These are phyloP conservation scores for Colletotrichum sp. DNA, from an alignment of 2,329 filamentous ascomycete species.

Conservation along the genomic window DNA sequence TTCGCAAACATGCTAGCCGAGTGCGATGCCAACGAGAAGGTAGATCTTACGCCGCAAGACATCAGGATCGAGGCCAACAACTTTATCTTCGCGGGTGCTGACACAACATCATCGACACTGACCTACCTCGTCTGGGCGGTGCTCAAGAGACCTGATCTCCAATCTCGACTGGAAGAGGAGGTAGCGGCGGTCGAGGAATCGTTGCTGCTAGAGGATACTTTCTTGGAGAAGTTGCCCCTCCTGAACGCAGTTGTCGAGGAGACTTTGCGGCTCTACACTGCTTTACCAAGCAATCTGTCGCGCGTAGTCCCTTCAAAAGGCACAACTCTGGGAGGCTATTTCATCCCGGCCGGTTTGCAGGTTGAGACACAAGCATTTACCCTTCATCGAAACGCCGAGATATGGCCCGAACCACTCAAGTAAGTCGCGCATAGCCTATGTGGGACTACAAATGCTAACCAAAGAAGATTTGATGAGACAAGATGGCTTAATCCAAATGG, in stretches of 20 bases:
- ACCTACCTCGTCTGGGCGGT: slow-evolving; percentile 52
- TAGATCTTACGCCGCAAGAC: slow-evolving; percentile 28
- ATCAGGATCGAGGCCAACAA: slow-evolving; percentile 42
- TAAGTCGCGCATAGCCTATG: not conserved
- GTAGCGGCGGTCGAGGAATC: slow-evolving; percentile 23
- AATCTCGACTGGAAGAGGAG: slow-evolving; percentile 36
- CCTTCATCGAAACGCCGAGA: slow-evolving; percentile 45
- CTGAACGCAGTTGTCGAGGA: slow-evolving; percentile 51
- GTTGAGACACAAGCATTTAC: slow-evolving; percentile 50
- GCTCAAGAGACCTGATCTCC: slow-evolving; percentile 32
- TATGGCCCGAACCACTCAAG: slow-evolving; percentile 45
- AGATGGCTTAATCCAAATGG: not conserved
- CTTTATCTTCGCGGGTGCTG: slow-evolving; percentile 56
- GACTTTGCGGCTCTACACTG: slow-evolving; percentile 46
- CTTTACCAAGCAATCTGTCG: slow-evolving; percentile 42
- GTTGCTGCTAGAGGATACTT: slow-evolving; percentile 28
- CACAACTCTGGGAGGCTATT: slow-evolving; percentile 39
- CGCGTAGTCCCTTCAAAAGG: slow-evolving; percentile 45
- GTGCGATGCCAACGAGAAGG: not conserved
- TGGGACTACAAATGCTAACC: not conserved
- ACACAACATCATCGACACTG: slow-evolving; percentile 55
- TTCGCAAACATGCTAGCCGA: not conserved
- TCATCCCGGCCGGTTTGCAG: slow-evolving; percentile 41
- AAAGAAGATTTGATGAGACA: not conserved
- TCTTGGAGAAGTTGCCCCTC: slow-evolving; percentile 40